phyloP scores from a whole-genome alignment of 768 basidiomycete genomes.

The Termitomyces sp. region DNA sequence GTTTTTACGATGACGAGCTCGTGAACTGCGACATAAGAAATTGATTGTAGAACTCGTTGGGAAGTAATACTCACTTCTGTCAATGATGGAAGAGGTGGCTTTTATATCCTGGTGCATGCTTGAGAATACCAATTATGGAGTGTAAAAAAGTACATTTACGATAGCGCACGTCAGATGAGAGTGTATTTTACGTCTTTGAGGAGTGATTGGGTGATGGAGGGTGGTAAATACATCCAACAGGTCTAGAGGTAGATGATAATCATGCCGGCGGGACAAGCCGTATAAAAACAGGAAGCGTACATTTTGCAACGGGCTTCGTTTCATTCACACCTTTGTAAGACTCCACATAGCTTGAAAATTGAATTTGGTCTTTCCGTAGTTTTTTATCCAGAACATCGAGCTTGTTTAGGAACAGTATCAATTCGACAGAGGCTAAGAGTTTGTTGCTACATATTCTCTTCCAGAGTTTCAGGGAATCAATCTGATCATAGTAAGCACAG shows the following conservation, averaged over 20 bases:
- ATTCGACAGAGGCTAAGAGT: constrained; percentile 43
- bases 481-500: constrained; percentile 24
- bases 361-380: constrained; percentile 38
- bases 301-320: constrained; percentile 43
- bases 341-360: constrained; percentile 50
- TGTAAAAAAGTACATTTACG: constrained; percentile 26
- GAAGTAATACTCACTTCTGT: constrained; percentile 32
- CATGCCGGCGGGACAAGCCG: not conserved
- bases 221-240: constrained; percentile 44
- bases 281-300: constrained; percentile 27
- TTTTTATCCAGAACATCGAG: constrained; percentile 53
- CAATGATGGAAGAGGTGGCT: constrained; percentile 41
- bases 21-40: constrained; percentile 19
- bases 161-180: constrained; percentile 54
- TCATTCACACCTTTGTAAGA: constrained; percentile 50
- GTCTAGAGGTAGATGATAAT: constrained; percentile 25
- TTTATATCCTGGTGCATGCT: constrained; percentile 31
- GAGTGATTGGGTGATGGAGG: constrained; percentile 45
- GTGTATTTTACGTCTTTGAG: constrained; percentile 41
- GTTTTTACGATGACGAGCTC: constrained; percentile 30
- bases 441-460: constrained; percentile 54
- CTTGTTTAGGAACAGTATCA: constrained; percentile 62
- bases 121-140: constrained; percentile 3
- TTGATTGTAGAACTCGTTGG: not conserved
- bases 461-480: constrained; percentile 56